These are phyloP conservation scores for Termitomyces sp. DNA, from an alignment of 768 basidiomycete genomes.

Conservation along the genomic window DNA sequence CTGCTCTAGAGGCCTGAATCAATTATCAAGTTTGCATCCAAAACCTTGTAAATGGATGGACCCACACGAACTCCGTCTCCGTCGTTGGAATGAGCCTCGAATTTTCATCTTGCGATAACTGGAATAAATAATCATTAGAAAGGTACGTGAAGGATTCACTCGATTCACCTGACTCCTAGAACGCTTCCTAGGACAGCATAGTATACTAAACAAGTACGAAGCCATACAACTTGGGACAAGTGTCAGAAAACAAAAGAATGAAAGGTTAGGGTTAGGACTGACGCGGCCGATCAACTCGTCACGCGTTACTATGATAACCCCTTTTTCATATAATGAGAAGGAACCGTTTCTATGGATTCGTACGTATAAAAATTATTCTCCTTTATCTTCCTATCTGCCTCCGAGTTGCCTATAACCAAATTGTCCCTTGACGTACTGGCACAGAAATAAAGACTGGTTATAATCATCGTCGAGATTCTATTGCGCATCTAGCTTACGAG, in stretches of 20 bases:
- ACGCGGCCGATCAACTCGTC: not conserved
- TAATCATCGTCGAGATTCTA: not conserved
- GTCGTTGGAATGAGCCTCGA: conserved; percentile 24
- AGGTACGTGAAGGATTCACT: not conserved
- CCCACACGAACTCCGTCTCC: conserved; percentile 7
- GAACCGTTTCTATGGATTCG: too few relatives aligned
- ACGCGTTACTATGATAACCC: not conserved
- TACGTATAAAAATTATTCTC: not conserved
- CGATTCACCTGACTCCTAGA: conserved; percentile 10
- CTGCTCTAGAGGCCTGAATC: not conserved
- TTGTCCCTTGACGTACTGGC: not conserved
- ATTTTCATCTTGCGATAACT: conserved; percentile 18
- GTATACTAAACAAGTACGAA: conserved; percentile 12
- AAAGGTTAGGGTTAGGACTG: conserved; percentile 14
- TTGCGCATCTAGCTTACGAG: not conserved
- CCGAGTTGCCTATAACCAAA: not conserved
- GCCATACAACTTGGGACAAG: too few relatives aligned
- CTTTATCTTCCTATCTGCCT: not conserved
- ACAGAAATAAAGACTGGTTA: not conserved
- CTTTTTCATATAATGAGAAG: too few relatives aligned
- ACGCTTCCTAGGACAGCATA: conserved; percentile 20
- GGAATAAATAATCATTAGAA: not conserved
- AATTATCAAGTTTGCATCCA: not conserved
- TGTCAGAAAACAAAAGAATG: too few relatives aligned
- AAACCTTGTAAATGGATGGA: not conserved